Conservation (phyloP, 2,329 filamentous ascomycete species). For the Xenoacremonium recifei region DNA sequence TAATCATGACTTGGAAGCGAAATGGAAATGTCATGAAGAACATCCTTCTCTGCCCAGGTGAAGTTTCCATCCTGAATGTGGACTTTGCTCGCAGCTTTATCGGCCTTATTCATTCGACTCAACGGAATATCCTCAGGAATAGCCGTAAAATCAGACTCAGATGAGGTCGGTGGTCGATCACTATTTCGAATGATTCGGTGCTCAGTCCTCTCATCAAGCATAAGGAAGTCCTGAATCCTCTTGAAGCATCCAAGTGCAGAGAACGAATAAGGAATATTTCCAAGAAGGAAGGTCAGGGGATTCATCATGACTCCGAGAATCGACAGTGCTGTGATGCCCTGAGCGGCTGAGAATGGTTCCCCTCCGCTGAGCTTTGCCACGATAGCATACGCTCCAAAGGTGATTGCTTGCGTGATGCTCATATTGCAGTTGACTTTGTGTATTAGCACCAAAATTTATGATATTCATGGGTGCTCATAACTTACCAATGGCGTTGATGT, state of each 20-base stretch:
- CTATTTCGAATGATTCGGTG: slow-evolving; percentile 13
- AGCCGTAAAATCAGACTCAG: not conserved
- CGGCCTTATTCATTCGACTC: not conserved
- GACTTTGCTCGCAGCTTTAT: slow-evolving; percentile 8
- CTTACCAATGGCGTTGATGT: slow-evolving; percentile 27
- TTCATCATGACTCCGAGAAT: slow-evolving; percentile 29
- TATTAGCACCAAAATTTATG: not conserved
- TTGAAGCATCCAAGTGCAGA: slow-evolving; percentile 29
- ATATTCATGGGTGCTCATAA: not conserved
- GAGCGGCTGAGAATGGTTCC: slow-evolving; percentile 26
- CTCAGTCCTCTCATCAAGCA: slow-evolving; percentile 23
- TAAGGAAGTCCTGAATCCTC: slow-evolving; percentile 30
- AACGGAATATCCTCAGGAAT: slow-evolving; percentile 11
- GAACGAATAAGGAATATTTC: slow-evolving; percentile 25
- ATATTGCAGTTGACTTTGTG: slow-evolving; percentile 25
- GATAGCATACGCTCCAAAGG: slow-evolving; percentile 30
- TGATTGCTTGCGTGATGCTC: slow-evolving; percentile 27
- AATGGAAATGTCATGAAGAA: slow-evolving; percentile 23
- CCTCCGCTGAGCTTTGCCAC: slow-evolving; percentile 22
- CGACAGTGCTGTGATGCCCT: slow-evolving; percentile 30
- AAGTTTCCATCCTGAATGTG: slow-evolving; percentile 24
- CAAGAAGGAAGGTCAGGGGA: slow-evolving; percentile 23
- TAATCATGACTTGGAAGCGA: slow-evolving; percentile 15
- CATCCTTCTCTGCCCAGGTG: slow-evolving; percentile 25
- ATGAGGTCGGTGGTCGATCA: not conserved